Conservation (phyloP, 1,139 yeast species). For the Yamadazyma sp. region DNA sequence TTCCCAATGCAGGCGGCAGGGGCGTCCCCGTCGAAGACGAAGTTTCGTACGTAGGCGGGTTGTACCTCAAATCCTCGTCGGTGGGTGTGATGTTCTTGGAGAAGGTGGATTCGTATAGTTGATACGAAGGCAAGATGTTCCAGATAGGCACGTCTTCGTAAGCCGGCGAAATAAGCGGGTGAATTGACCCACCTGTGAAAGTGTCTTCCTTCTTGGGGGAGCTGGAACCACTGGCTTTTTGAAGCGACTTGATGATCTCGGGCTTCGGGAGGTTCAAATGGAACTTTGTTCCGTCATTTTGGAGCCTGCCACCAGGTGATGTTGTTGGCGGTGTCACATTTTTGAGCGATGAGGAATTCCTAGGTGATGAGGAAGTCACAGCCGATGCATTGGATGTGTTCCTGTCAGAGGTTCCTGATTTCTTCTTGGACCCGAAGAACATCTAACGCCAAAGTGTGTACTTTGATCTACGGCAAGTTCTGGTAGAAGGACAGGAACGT, state of each 20-base stretch:
- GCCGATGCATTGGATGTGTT: not conserved
- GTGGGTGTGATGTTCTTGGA: conserved; percentile 38
- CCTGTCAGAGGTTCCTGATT: not conserved
- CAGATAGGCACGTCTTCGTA: conserved; percentile 22
- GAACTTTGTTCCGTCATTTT: conserved; percentile 4
- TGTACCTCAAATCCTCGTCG: conserved; percentile 29
- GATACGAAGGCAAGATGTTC: conserved; percentile 44
- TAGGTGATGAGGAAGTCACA: not conserved
- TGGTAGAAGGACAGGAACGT: no score
- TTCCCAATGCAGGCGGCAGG: not conserved
- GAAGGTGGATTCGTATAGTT: conserved; percentile 41
- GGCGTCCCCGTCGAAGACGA: not conserved
- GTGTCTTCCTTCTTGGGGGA: not conserved
- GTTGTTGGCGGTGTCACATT: not conserved
- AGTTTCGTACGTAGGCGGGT: conserved; percentile 38
- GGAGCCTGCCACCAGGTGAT: no score
- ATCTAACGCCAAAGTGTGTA: not conserved
- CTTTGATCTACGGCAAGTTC: no score
- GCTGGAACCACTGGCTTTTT: no score
- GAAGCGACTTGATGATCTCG: not conserved
- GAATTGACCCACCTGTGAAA: conserved; percentile 3
- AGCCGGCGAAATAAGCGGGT: conserved; percentile 16
- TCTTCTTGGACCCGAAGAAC: conserved; percentile 5
- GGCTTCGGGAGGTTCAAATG: conserved; percentile 4
- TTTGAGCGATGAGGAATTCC: not conserved